A percentile compares a stretch with the other conserved stretches of the same genome.
These are phyloP conservation scores for Sicyos edulis DNA, from an alignment of 306 rosid species.

Conservation along the genomic window DNA sequence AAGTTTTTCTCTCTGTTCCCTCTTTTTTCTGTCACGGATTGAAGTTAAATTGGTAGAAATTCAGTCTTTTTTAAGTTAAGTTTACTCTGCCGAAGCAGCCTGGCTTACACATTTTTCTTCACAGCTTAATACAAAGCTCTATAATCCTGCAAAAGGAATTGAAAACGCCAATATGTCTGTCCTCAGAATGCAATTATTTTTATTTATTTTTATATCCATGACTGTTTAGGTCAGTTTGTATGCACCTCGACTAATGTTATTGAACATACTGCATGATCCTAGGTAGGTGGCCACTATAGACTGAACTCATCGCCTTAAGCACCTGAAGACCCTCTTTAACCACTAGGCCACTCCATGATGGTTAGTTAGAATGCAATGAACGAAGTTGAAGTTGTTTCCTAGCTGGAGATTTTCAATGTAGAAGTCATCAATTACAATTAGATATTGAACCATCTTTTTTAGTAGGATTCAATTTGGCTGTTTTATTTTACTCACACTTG, in stretches of 20 bases:
- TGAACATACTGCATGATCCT: too few species aligned
- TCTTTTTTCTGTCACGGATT: neutral
- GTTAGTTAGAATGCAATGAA: neutral
- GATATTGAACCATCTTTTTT: neutral
- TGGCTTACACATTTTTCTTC: neutral
- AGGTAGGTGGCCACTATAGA: too few species aligned
- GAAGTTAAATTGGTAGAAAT: conserved; percentile 11
- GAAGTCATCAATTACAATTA: neutral
- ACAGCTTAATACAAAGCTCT: neutral
- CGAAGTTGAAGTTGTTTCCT: neutral
- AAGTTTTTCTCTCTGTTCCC: neutral
- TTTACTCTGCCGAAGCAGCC: neutral
- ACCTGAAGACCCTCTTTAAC: too few species aligned
- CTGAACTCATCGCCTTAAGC: too few species aligned
- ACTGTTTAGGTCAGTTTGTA: too few species aligned
- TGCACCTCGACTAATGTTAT: too few species aligned
- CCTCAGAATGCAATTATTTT: too few species aligned
- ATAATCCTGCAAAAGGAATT: neutral
- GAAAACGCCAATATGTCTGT: neutral
- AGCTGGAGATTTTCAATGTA: neutral
- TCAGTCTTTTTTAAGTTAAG: neutral
- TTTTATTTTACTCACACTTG: neutral
- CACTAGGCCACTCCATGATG: too few species aligned
- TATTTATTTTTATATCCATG: too few species aligned
- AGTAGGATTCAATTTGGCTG: neutral